phyloP scores from a whole-genome alignment of 129 eudicot genomes.

The Pseudognaphalium luteoalbum region DNA sequence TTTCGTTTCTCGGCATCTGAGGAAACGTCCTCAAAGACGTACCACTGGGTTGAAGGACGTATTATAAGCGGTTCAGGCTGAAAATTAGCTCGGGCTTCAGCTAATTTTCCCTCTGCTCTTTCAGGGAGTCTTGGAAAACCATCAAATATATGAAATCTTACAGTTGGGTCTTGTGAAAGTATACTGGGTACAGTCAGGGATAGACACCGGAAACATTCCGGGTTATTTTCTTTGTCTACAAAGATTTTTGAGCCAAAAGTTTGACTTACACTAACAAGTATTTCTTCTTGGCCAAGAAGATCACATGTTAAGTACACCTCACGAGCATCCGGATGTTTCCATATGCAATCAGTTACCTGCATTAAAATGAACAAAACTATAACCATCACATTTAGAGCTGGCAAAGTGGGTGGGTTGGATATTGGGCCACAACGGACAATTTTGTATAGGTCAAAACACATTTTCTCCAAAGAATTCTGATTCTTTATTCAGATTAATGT shows the following conservation, averaged over 20 bases:
- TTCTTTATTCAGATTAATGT: not conserved
- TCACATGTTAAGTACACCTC: slow-evolving; percentile 79
- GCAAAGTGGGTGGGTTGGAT: not conserved
- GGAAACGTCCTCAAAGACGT: slow-evolving; percentile 52
- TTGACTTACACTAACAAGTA: slow-evolving; percentile 58
- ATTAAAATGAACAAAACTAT: slow-evolving; percentile 9
- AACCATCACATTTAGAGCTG: not conserved
- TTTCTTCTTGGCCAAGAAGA: slow-evolving; percentile 86
- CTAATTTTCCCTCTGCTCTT: slow-evolving; percentile 73
- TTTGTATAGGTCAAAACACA: not conserved
- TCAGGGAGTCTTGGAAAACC: slow-evolving; percentile 67
- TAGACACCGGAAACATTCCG: slow-evolving; percentile 52
- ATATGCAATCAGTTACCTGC: slow-evolving; percentile 80
- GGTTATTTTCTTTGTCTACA: slow-evolving; percentile 60
- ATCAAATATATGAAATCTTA: slow-evolving; percentile 78
- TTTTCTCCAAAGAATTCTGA: not conserved
- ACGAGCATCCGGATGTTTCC: slow-evolving; percentile 79
- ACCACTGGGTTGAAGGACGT: slow-evolving; percentile 84
- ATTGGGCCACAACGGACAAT: not conserved
- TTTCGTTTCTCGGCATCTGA: slow-evolving; percentile 48
- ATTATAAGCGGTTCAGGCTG: slow-evolving; percentile 80
- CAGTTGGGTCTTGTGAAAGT: slow-evolving; percentile 58
- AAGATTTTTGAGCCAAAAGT: slow-evolving; percentile 83
- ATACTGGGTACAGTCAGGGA: slow-evolving; percentile 57
- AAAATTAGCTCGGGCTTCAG: slow-evolving; percentile 59